phyloP scores from a whole-genome alignment of 176 grass and related monocot genomes.

The Echinochloa phyllopogon region DNA sequence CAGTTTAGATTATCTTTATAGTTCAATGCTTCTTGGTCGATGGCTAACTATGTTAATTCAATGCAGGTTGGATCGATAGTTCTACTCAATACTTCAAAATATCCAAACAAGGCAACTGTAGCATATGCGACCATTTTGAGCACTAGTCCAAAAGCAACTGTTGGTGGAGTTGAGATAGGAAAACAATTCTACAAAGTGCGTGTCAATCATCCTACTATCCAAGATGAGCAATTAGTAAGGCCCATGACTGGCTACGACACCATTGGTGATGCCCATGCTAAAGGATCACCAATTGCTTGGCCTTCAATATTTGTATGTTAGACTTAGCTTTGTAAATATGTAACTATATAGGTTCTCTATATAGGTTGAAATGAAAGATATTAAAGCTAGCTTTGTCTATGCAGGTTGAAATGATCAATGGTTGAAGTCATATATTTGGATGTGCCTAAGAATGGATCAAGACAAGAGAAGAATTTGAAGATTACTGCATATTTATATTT shows the following conservation, averaged over 20 bases:
- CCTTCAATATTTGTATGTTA: neutral
- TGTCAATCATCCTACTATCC: neutral
- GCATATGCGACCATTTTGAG: neutral
- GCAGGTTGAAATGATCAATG: neutral
- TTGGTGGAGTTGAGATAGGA: neutral
- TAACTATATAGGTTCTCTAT: no score
- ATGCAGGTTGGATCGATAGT: neutral
- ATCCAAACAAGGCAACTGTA: neutral
- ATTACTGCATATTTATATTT: neutral
- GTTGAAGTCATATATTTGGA: neutral
- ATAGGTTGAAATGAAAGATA: neutral
- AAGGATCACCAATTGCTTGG: neutral
- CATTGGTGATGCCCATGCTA: neutral
- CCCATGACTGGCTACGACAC: neutral
- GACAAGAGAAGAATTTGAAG: neutral
- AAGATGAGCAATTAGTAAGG: neutral
- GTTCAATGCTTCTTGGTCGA: neutral
- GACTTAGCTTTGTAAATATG: neutral
- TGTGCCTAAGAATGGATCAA: neutral
- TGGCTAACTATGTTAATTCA: neutral
- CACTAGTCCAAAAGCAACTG: neutral
- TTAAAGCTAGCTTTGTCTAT: neutral
- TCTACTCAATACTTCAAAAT: neutral
- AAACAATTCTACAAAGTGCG: constrained; percentile 1
- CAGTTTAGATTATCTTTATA: neutral